phyloP scores from a whole-genome alignment of 73 alveolate genomes.

The Paramecium pentaurelia region DNA sequence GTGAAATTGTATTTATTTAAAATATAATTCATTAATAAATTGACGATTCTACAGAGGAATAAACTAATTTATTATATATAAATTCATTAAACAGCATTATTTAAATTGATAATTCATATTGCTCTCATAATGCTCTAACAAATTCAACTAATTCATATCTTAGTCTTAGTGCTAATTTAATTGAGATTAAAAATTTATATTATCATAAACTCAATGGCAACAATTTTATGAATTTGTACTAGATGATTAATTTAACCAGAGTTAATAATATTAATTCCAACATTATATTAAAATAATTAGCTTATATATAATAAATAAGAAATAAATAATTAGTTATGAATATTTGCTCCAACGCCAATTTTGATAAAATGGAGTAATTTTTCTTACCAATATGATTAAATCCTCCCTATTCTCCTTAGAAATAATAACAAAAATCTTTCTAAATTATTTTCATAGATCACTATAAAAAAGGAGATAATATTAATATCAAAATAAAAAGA shows the following conservation, averaged over 20 bases:
- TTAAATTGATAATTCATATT: background rate
- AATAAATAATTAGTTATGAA: conserved; percentile 20
- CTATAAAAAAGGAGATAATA: background rate
- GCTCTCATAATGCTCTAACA: background rate
- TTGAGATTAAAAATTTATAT: background rate
- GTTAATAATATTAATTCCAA: background rate
- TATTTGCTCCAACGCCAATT: background rate
- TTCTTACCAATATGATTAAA: background rate
- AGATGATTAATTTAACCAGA: background rate
- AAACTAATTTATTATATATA: background rate
- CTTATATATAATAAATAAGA: background rate
- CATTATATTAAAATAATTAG: background rate
- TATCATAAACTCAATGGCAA: background rate
- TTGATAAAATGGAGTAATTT: conserved; percentile 7
- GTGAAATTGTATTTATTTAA: background rate
- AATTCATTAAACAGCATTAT: background rate
- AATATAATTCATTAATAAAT: background rate
- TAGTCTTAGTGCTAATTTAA: background rate
- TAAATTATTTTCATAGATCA: conserved; percentile 5
- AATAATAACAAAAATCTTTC: background rate
- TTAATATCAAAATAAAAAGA: background rate
- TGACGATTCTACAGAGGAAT: background rate
- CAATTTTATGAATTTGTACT: background rate
- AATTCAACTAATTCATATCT: background rate
- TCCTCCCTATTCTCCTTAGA: background rate